Evolutionary conservation across 176 grass and related monocot species (phyloP).

Genomic region (Zizania latifolia): DNA sequence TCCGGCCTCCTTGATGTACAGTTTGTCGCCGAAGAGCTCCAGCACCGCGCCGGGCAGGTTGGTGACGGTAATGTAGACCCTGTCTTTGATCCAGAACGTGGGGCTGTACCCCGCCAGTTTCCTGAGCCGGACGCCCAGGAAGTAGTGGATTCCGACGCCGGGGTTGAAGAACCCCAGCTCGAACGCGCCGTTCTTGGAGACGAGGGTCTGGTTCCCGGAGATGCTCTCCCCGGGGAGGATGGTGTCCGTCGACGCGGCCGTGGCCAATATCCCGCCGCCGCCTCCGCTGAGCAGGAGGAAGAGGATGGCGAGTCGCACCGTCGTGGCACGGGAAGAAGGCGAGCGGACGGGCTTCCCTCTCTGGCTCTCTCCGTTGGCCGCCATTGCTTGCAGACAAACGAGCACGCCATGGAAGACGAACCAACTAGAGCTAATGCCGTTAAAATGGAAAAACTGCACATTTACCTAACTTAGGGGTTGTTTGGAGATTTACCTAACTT

Average conservation of each 20-base stretch:
- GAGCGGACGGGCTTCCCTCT: not conserved
- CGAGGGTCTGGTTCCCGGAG: conserved; percentile 21
- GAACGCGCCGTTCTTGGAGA: conserved; percentile 14
- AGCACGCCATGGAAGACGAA: too few species aligned
- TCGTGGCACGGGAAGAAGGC: not conserved
- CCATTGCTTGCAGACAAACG: too few species aligned
- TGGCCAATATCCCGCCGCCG: not conserved
- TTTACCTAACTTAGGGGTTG: too few species aligned
- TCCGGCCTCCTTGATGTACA: conserved; percentile 9
- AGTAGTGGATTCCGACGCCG: conserved; percentile 2
- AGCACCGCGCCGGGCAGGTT: not conserved
- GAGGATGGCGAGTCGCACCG: not conserved
- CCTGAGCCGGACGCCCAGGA: conserved; percentile 1
- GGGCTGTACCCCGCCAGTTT: not conserved
- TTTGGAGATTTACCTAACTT: too few species aligned
- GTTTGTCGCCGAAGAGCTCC: conserved; percentile 6
- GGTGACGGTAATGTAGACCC: conserved; percentile 6
- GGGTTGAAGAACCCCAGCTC: conserved; percentile 13
- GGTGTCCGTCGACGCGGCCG: not conserved
- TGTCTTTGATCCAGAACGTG: conserved; percentile 12
- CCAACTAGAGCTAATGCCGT: too few species aligned
- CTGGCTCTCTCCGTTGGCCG: not conserved
- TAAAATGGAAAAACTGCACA: too few species aligned
- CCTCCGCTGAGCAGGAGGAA: not conserved
- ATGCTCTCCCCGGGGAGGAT: not conserved